Conservation (phyloP, 768 basidiomycete genomes). For the Leccinum imitatum region DNA sequence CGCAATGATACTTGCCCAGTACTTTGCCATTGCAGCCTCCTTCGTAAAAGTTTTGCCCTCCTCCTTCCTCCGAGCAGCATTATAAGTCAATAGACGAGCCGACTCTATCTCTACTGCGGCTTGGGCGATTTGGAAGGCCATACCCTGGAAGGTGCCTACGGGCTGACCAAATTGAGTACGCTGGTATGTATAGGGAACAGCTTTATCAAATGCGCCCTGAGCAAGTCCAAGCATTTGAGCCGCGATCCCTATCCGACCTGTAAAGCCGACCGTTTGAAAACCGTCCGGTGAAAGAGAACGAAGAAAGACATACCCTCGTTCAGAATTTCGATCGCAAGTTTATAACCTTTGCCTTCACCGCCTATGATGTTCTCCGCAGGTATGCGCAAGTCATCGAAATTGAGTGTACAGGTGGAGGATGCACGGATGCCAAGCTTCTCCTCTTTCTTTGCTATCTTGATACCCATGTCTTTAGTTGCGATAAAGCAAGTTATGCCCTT, state of each 20-base stretch:
- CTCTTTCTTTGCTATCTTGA: constrained; percentile 98
- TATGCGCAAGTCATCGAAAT: constrained; percentile 89
- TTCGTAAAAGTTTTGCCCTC: constrained; percentile 83
- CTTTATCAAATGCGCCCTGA: constrained; percentile 94
- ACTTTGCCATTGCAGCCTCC: constrained; percentile 99
- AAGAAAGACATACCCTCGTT: constrained; percentile 66
- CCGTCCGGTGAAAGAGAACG: not conserved
- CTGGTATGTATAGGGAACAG: constrained; percentile 93
- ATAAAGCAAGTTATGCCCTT: constrained; percentile 99
- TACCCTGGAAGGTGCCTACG: constrained; percentile 92
- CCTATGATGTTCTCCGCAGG: constrained; percentile 90
- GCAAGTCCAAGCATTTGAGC: constrained; percentile 99
- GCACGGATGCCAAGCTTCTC: constrained; percentile 97
- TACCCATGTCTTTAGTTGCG: constrained; percentile 94
- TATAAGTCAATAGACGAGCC: constrained; percentile 91
- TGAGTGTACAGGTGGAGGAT: constrained; percentile 91
- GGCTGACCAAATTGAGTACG: constrained; percentile 94
- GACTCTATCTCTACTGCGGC: constrained; percentile 88
- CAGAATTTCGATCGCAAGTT: constrained; percentile 94
- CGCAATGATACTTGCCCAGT: constrained; percentile 85
- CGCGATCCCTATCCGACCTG: constrained; percentile 93
- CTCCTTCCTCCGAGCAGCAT: constrained; percentile 93
- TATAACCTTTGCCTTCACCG: constrained; percentile 90
- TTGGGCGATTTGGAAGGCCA: constrained; percentile 92
- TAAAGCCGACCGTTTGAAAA: not conserved